Percentiles rank a stretch among this genome's conserved stretches.
Conservation (phyloP, 2,329 filamentous ascomycete genomes). For the Ophiostoma piceae region DNA sequence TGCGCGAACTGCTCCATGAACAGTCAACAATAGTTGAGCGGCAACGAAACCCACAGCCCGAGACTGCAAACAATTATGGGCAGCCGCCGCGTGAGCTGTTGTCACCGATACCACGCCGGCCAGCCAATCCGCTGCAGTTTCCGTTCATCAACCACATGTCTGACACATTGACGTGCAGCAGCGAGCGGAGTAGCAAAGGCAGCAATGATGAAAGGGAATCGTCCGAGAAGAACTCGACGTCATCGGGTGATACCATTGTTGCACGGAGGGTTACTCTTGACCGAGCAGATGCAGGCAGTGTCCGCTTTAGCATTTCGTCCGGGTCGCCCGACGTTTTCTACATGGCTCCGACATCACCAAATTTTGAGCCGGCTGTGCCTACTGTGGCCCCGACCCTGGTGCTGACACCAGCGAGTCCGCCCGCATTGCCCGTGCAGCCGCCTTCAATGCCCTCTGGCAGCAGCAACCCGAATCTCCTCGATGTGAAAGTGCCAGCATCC, state of each 20-base stretch:
- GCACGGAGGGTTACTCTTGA: not conserved
- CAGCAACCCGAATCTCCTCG: not conserved
- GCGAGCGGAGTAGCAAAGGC: not conserved
- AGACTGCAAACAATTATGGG: not conserved
- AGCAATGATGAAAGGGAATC: not conserved
- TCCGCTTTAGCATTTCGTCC: not conserved
- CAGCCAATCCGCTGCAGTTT: not conserved
- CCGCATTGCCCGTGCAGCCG: not conserved
- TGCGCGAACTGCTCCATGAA: not conserved
- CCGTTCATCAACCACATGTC: not conserved
- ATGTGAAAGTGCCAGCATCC: not conserved
- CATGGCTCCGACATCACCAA: not conserved
- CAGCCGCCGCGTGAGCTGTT: not conserved
- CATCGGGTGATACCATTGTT: constrained; percentile 1
- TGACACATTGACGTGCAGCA: not conserved
- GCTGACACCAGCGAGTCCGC: constrained; percentile 1
- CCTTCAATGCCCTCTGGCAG: too few species aligned
- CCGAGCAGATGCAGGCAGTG: not conserved
- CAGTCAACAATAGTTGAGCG: not conserved
- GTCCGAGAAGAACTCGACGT: not conserved
- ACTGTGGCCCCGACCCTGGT: not conserved
- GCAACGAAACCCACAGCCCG: not conserved
- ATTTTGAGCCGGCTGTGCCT: not conserved
- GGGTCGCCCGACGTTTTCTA: not conserved
- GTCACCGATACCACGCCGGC: constrained; percentile 11